Evolutionary conservation across 768 basidiomycete genomes (phyloP), one percentile per base, ranked within the genome.

Genomic region (Auriscalpium vulgare): DNA sequence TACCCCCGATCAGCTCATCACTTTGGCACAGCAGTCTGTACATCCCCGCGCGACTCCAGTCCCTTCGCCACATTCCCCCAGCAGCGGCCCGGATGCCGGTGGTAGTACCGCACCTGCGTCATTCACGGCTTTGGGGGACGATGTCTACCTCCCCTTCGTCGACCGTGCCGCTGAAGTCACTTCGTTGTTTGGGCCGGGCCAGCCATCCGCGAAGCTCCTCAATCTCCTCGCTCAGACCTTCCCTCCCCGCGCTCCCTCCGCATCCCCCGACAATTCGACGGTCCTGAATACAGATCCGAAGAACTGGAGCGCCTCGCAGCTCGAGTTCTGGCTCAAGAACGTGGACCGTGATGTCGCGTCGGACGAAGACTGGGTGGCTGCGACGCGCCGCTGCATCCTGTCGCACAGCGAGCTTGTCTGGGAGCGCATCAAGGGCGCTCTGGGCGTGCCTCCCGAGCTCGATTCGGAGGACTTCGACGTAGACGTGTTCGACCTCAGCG

Each of bases 361-460:
- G 3, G 93, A 97, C 63, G 75, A 77, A 17, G 65, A 82, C 35
- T 97, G 91, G 90, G 81, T 86, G 47, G 75, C 78, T 63, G 79
- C 80, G 10, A 80, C 84, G 0, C 83, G 91, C n/a, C 78, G 76
- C 54, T 92, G 91, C 63, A 80, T 95, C 62, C 74, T 88, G 19
- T 71, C 80, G 23, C 85, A 85, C 60, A 87, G 84, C 13, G 92
- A 95, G 64, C 81, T 92, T 43, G 85, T 95, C 54, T 97, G 93
- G 93, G 91, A 95, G 68, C 81, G 91, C 55, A 74, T 95, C 64
- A 94, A 93, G 64, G 87, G 83, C 35, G 91, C 89, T 0, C 74
- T 97, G 1, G 93, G 93, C 5, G 85, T 93, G 5, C 92, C 93
- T 10, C 86, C 85, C 0, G 91, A 95, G 63, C 74, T 95, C 19